phyloP scores from a whole-genome alignment of 2,329 filamentous ascomycete genomes.

The Trichophaea hybrida region DNA sequence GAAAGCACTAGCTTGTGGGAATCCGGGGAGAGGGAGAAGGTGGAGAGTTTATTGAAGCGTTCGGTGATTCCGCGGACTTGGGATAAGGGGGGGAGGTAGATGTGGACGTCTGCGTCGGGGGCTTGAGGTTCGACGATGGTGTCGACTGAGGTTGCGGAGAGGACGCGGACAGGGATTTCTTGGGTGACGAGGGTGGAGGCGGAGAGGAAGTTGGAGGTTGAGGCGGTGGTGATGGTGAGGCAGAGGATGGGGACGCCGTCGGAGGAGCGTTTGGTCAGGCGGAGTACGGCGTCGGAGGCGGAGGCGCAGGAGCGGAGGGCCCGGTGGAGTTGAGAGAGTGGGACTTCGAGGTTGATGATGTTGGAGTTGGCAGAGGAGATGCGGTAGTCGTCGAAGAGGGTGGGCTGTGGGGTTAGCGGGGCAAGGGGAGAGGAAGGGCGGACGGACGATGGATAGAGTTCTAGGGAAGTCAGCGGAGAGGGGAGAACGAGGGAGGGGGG shows the following conservation, averaged over 20 bases:
- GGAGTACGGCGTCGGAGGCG: slow-evolving; percentile 66
- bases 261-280: slow-evolving; percentile 65
- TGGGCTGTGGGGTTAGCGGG: slow-evolving; percentile 43
- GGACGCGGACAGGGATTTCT: slow-evolving; percentile 85
- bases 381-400: slow-evolving; percentile 73
- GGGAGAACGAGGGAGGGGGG: slow-evolving; percentile 32
- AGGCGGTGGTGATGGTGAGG: slow-evolving; percentile 70
- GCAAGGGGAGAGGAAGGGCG: neutral
- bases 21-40: slow-evolving; percentile 26
- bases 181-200: slow-evolving; percentile 62
- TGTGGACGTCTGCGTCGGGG: slow-evolving; percentile 84
- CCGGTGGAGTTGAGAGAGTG: slow-evolving; percentile 71
- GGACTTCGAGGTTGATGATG: slow-evolving; percentile 91
- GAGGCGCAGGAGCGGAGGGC: slow-evolving; percentile 81
- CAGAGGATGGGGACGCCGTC: slow-evolving; percentile 73
- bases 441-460: slow-evolving; percentile 32
- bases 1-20: slow-evolving; percentile 58
- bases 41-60: slow-evolving; percentile 76
- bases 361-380: slow-evolving; percentile 73
- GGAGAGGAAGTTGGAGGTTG: slow-evolving; percentile 28
- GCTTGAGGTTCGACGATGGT: slow-evolving; percentile 86
- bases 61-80: slow-evolving; percentile 91
- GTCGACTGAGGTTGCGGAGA: slow-evolving; percentile 70
- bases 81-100: slow-evolving; percentile 70
- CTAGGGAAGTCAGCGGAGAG: slow-evolving; percentile 28